phyloP scores from a whole-genome alignment of 306 rosid species.

The Inga oerstediana region DNA sequence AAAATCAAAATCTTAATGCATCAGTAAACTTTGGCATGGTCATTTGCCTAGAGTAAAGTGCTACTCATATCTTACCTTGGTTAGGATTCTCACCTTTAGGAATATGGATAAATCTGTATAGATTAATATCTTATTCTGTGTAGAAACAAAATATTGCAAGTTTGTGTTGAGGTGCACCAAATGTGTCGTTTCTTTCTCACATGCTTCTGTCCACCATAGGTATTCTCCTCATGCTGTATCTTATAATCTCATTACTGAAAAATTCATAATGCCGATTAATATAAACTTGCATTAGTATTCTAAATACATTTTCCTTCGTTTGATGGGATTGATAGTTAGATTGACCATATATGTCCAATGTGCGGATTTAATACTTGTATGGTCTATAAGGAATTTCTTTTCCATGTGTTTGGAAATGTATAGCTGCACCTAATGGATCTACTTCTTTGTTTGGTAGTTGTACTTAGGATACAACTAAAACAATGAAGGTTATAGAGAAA shows the following conservation, averaged over 20 bases:
- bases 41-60: background rate
- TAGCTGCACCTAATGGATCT: constrained; percentile 32
- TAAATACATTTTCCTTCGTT: background rate
- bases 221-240: background rate
- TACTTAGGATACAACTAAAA: constrained; percentile 3
- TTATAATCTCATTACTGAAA: background rate
- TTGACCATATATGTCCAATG: background rate
- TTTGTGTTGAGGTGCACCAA: background rate
- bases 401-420: constrained; percentile 3
- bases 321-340: background rate
- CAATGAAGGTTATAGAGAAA: constrained; percentile 85
- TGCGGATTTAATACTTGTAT: too few relatives aligned
- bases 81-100: background rate
- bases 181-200: background rate
- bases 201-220: background rate
- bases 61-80: background rate
- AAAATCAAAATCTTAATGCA: background rate
- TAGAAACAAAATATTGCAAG: background rate
- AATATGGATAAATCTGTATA: background rate
- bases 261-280: background rate
- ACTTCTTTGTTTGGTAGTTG: constrained; percentile 22
- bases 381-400: background rate
- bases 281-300: background rate
- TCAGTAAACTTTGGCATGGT: background rate
- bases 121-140: background rate